Base-by-base conservation (phyloP, 805 yeast genomes). In the Maudiozyma serrabonitensis region DNA sequence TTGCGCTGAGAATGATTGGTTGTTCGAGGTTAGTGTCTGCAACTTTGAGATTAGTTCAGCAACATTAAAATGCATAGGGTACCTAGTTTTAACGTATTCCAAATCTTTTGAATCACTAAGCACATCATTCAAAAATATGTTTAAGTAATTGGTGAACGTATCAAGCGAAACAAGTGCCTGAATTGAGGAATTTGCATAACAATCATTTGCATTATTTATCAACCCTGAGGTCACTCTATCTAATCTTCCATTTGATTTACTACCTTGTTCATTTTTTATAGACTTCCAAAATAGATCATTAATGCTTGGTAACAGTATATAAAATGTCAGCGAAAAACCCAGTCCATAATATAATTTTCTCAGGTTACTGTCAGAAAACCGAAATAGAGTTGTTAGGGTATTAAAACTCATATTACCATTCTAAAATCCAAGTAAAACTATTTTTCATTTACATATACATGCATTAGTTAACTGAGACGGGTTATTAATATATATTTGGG, bases 121-220 rank as follows among this genome's bases (percentile, higher is more conserved):
- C 2, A 39, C 9, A 13, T 13, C 21, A 7, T 39, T 19, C 4
- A 39, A 19, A 28, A 41, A 32, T 12, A 25, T 28, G 46, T 64
- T 80, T 52, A 85, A 63, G 56, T 86, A 85, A 4, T 67, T 69
- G 37, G 82, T 78, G 45, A 86, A 60, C 0, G 75, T 75, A 0
- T 86, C 82, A 16, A 83, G 62, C 0, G 88, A 68, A 16, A 82
- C 76, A 48, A 85, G 73, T 0, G 90, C 93, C 64, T 91, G 99
- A 18, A 93, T 60, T 0, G 90, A 81, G 7, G 95, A 79, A 61
- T 93, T 91, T 52, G 96, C 96, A 69, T 87, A 91, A 65, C 99
- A 91, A 63, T 89, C 96, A 55, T 87, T 87, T 52, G 90, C 77
- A 54, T 82, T 73, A 64, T 91, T 93, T 56, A 82, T 74, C 43